phyloP scores from a whole-genome alignment of 2,329 filamentous ascomycete genomes.

The Nigrospora sphaerica region DNA sequence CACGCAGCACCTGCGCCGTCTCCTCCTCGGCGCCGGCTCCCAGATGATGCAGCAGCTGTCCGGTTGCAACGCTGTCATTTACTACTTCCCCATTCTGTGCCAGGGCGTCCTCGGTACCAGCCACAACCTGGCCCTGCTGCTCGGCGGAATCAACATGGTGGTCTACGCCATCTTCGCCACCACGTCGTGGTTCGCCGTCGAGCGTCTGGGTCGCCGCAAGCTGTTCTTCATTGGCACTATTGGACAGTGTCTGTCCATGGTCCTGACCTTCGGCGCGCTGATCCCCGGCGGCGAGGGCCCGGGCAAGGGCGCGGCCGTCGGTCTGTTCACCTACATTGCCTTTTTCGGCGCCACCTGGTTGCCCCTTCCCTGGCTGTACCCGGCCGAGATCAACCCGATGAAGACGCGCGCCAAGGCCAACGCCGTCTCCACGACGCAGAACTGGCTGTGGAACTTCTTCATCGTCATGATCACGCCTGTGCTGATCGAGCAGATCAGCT shows the following conservation, averaged over 20 bases:
- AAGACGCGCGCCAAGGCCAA: conserved; percentile 38
- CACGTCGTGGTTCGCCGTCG: conserved; percentile 45
- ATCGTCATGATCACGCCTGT: conserved; percentile 58
- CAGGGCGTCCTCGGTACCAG: conserved; percentile 29
- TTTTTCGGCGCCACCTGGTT: conserved; percentile 61
- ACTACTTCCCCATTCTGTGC: conserved; percentile 56
- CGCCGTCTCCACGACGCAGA: conserved; percentile 52
- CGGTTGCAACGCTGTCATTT: conserved; percentile 52
- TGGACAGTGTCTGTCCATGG: conserved; percentile 47
- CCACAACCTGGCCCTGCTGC: conserved; percentile 40
- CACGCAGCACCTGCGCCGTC: conserved; percentile 57
- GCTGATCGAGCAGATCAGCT: conserved; percentile 51
- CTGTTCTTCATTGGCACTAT: conserved; percentile 35
- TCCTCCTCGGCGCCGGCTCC: conserved; percentile 50
- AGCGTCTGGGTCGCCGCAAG: conserved; percentile 37
- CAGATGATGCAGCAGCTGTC: conserved; percentile 58
- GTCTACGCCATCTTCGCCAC: conserved; percentile 56
- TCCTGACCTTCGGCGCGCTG: conserved; percentile 55
- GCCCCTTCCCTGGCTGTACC: conserved; percentile 54
- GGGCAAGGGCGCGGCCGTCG: conserved; percentile 61
- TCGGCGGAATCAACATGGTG: conserved; percentile 49
- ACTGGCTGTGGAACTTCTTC: conserved; percentile 43
- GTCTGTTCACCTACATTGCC: conserved; percentile 63
- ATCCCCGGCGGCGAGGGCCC: conserved; percentile 56
- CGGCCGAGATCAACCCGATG: conserved; percentile 46